Evolutionary conservation across 306 rosid genomes (phyloP).

Genomic region (Pyrus pyrifolia): DNA sequence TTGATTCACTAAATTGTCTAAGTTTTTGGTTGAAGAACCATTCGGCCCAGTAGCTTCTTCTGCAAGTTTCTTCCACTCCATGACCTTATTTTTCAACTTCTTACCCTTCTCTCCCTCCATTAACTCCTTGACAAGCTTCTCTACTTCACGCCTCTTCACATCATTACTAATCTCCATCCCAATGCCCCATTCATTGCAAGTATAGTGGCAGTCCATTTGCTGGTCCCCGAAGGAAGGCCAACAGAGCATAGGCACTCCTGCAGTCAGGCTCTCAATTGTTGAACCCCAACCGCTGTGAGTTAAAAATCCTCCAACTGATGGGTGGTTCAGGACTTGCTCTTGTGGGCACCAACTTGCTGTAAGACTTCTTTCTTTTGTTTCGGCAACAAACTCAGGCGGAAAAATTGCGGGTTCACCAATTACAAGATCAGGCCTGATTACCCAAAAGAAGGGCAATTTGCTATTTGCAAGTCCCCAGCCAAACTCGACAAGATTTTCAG

Average conservation of each 20-base stretch:
- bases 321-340: neutral
- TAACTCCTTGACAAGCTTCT: neutral
- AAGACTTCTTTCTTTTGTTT: neutral
- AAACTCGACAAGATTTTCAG: neutral
- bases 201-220: neutral
- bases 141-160: neutral
- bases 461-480: neutral
- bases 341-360: conserved; percentile 2
- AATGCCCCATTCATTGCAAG: neutral
- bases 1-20: neutral
- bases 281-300: neutral
- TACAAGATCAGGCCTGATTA: neutral
- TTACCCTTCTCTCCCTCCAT: neutral
- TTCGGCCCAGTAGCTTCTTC: neutral
- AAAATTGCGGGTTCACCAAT: neutral
- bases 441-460: neutral
- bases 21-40: neutral
- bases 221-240: neutral
- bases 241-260: conserved; percentile 13
- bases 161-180: conserved; percentile 2
- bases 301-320: neutral
- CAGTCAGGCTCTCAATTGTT: neutral
- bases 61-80: conserved; percentile 2
- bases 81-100: neutral
- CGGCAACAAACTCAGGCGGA: neutral